These are phyloP conservation scores for Phytophthora chlamydospora DNA, from an alignment of 352 stramenopile genomes.

Conservation along the genomic window DNA sequence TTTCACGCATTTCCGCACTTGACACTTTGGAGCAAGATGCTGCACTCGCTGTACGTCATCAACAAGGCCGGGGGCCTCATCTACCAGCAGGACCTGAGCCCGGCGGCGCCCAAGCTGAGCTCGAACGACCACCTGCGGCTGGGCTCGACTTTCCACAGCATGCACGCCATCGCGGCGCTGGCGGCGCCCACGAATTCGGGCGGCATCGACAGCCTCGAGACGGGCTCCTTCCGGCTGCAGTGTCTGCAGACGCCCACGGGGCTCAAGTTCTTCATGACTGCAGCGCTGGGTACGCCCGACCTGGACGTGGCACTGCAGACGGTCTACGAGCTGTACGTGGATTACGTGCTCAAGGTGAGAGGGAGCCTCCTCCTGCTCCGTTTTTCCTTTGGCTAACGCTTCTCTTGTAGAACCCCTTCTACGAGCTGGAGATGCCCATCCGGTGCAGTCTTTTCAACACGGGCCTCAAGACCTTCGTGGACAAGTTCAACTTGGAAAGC, in stretches of 20 bases:
- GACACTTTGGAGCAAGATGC: conserved; percentile 49
- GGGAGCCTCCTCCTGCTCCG: not conserved
- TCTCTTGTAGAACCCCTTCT: conserved; percentile 90
- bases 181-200: conserved; percentile 82
- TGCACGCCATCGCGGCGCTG: conserved; percentile 92
- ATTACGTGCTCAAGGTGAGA: conserved; percentile 94
- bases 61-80: conserved; percentile 94
- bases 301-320: conserved; percentile 85
- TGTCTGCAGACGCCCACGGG: conserved; percentile 94
- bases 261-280: conserved; percentile 95
- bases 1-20: not conserved
- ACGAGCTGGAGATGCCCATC: conserved; percentile 96
- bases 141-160: conserved; percentile 95
- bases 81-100: conserved; percentile 92
- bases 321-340: conserved; percentile 95
- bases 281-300: conserved; percentile 81
- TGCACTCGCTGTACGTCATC: conserved; percentile 94
- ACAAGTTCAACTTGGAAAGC: conserved; percentile 84
- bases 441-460: conserved; percentile 93
- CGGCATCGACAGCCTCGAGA: conserved; percentile 93
- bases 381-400: conserved; percentile 1
- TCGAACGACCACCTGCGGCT: conserved; percentile 93
- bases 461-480: conserved; percentile 88
- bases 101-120: conserved; percentile 81
- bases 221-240: conserved; percentile 91